Conservation (phyloP, 2,329 filamentous ascomycete genomes). For the Cordyceps farinosa region DNA sequence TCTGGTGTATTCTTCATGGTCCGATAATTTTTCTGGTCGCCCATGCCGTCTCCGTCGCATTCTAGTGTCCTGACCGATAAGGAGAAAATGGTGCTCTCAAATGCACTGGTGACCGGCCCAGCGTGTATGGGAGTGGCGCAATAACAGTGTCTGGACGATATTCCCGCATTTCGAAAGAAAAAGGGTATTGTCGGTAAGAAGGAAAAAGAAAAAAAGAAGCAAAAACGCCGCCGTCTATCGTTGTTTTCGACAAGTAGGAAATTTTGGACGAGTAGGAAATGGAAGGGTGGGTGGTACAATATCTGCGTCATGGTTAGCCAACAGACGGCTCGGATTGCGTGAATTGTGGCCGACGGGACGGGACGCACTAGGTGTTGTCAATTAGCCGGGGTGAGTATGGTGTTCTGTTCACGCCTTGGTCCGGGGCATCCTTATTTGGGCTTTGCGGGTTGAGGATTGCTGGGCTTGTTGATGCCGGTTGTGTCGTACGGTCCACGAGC, state of each 20-base stretch:
- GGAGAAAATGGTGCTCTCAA: neutral
- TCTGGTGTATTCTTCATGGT: constrained; percentile 7
- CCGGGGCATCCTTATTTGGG: constrained; percentile 11
- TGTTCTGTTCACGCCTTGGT: neutral
- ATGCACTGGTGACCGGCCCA: constrained; percentile 9
- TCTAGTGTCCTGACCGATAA: constrained; percentile 2
- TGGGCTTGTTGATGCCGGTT: constrained; percentile 18
- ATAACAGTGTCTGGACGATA: neutral
- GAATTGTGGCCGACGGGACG: neutral
- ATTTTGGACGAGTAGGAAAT: constrained; percentile 17
- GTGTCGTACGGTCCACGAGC: constrained; percentile 19
- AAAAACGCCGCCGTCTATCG: constrained; percentile 17
- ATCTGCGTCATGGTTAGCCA: constrained; percentile 5
- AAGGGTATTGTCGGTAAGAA: constrained; percentile 5
- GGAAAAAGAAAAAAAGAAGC: constrained; percentile 11
- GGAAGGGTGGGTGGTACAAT: constrained; percentile 3
- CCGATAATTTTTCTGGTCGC: constrained; percentile 6
- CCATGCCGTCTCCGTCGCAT: constrained; percentile 5
- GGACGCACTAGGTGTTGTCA: constrained; percentile 6
- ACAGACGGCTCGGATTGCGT: neutral
- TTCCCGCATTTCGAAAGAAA: neutral
- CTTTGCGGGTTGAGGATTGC: constrained; percentile 15
- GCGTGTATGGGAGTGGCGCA: neutral
- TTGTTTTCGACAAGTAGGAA: constrained; percentile 17
- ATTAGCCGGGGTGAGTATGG: neutral